Percentiles rank a stretch among this genome's conserved stretches.
Evolutionary conservation across 2,329 filamentous ascomycete genomes (phyloP).

Genomic region (Lachnellula occidentalis): DNA sequence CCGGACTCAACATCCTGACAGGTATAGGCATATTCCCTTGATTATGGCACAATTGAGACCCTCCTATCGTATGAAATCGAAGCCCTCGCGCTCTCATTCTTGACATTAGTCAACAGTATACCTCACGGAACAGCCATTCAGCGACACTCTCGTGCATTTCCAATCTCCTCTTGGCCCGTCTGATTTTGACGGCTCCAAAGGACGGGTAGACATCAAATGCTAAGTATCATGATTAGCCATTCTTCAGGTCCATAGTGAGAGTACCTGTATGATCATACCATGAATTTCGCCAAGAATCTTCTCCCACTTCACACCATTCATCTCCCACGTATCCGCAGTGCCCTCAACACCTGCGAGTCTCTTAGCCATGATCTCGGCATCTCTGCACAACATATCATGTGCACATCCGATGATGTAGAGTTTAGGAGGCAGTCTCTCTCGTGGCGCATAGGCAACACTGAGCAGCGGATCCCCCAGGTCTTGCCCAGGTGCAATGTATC

Average conservation of each 20-base stretch:
- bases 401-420: constrained; percentile 23
- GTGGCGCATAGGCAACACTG: constrained; percentile 16
- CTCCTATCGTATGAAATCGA: neutral
- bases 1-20: neutral
- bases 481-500: constrained; percentile 17
- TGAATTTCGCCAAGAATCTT: constrained; percentile 18
- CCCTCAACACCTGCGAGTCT: constrained; percentile 13
- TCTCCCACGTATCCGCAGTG: constrained; percentile 12
- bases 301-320: constrained; percentile 24
- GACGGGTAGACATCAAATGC: constrained; percentile 16
- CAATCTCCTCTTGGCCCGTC: constrained; percentile 7
- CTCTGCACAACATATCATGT: constrained; percentile 24
- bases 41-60: too few species aligned
- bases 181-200: constrained; percentile 7
- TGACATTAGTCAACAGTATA: constrained; percentile 12
- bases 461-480: constrained; percentile 23
- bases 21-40: neutral
- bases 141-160: constrained; percentile 19
- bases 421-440: constrained; percentile 19
- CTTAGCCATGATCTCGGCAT: constrained; percentile 19
- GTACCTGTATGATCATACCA: constrained; percentile 9
- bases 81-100: neutral
- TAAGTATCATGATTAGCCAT: constrained; percentile 7
- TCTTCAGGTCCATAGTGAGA: neutral
- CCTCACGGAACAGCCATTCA: constrained; percentile 19